Conservation (phyloP, 2,329 filamentous ascomycete genomes). For the Aspergillus neoniger region DNA sequence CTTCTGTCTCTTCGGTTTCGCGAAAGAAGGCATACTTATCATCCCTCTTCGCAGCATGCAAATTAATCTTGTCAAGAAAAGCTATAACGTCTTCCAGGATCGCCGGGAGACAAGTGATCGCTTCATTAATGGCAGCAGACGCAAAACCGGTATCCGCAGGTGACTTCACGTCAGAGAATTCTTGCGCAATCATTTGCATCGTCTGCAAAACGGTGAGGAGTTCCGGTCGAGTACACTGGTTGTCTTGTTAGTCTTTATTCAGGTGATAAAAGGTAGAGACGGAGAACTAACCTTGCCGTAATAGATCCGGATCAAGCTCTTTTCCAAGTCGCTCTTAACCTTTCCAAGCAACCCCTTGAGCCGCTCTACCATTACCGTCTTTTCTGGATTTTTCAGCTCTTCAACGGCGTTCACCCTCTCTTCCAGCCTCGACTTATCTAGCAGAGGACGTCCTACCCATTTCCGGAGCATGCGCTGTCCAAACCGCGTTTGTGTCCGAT, state of each 20-base stretch:
- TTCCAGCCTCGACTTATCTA: conserved; percentile 73
- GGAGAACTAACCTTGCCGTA: conserved; percentile 70
- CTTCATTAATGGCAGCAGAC: conserved; percentile 68
- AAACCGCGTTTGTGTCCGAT: conserved; percentile 87
- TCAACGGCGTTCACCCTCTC: conserved; percentile 81
- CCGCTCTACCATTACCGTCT: conserved; percentile 69
- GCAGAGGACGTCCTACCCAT: conserved; percentile 89
- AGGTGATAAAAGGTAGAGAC: background rate
- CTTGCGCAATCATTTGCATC: conserved; percentile 75
- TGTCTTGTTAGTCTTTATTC: conserved; percentile 20
- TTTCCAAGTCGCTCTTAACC: conserved; percentile 81
- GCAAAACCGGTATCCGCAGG: conserved; percentile 70
- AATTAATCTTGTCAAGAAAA: conserved; percentile 83
- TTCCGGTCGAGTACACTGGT: conserved; percentile 77
- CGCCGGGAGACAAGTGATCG: conserved; percentile 72
- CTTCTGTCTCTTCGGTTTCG: conserved; percentile 82
- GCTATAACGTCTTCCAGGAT: conserved; percentile 72
- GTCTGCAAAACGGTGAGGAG: conserved; percentile 82
- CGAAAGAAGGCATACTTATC: conserved; percentile 96
- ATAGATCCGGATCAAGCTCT: conserved; percentile 91
- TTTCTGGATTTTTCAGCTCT: conserved; percentile 73
- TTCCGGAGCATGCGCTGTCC: conserved; percentile 85
- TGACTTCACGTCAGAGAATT: conserved; percentile 69
- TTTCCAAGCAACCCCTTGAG: conserved; percentile 70
- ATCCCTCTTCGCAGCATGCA: conserved; percentile 76